phyloP scores from a whole-genome alignment of 2,329 filamentous ascomycete species.

The Fusarium torulosum region DNA sequence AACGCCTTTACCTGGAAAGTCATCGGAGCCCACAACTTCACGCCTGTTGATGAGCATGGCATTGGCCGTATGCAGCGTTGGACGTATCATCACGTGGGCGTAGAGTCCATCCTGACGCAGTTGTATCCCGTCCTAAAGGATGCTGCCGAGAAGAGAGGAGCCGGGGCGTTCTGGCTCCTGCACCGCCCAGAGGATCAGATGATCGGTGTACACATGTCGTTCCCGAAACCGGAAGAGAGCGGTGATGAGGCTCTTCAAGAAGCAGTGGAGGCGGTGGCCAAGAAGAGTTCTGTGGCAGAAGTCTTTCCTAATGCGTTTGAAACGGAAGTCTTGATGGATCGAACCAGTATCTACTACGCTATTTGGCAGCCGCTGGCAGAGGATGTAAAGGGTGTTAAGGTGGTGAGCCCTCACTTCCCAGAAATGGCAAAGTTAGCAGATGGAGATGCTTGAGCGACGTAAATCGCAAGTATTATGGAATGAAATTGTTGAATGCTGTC shows the following conservation, averaged over 20 bases:
- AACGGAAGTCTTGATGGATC: constrained; percentile 9
- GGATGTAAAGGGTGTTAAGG: constrained; percentile 14
- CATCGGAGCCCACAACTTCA: constrained; percentile 39
- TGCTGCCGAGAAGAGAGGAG: constrained; percentile 28
- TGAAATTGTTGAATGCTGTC: background rate
- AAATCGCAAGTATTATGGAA: rapidly evolving
- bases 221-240: constrained; percentile 3
- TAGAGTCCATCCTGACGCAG: constrained; percentile 30
- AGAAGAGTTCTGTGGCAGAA: background rate
- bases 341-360: constrained; percentile 30
- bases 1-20: constrained; percentile 33
- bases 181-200: constrained; percentile 30
- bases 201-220: constrained; percentile 33
- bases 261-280: background rate
- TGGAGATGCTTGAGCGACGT: background rate
- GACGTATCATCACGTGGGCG: constrained; percentile 25
- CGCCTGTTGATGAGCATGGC: constrained; percentile 11
- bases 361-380: constrained; percentile 30
- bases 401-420: constrained; percentile 30
- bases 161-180: constrained; percentile 37
- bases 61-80: constrained; percentile 41
- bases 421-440: background rate
- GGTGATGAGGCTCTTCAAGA: constrained; percentile 11
- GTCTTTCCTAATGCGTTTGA: constrained; percentile 30
- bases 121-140: constrained; percentile 38